Conservation (phyloP, 2,329 filamentous ascomycete genomes). For the Colletotrichum tropicicola region DNA sequence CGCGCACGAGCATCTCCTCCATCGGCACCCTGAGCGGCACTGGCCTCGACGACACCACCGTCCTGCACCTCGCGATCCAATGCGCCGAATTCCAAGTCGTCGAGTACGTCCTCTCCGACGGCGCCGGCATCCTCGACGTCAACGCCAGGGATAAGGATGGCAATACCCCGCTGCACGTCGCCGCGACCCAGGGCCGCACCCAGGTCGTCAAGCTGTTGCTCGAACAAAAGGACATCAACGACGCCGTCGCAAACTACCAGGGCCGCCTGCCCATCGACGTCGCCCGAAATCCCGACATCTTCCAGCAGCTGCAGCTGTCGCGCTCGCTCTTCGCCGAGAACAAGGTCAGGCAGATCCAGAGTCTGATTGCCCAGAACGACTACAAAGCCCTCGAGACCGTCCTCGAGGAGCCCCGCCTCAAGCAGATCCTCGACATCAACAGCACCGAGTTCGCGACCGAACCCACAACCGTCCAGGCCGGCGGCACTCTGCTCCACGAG, state of each 20-base stretch:
- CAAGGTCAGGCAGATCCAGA: conserved; percentile 86
- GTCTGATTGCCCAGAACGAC: conserved; percentile 75
- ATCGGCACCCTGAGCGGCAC: conserved; percentile 51
- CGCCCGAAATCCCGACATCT: conserved; percentile 92
- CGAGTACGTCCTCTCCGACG: conserved; percentile 89
- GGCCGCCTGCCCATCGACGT: conserved; percentile 89
- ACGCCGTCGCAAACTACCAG: conserved; percentile 84
- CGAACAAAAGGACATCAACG: conserved; percentile 85
- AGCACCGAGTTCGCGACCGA: conserved; percentile 89
- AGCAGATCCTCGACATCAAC: conserved; percentile 91
- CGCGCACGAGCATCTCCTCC: conserved; percentile 67
- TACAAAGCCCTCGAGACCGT: conserved; percentile 83
- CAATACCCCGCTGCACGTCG: conserved; percentile 91
- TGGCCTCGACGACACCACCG: conserved; percentile 81
- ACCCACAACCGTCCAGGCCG: conserved; percentile 76
- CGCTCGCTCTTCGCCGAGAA: conserved; percentile 89
- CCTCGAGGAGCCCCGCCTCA: conserved; percentile 84
- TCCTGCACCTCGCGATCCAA: conserved; percentile 93
- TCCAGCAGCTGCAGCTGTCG: conserved; percentile 91
- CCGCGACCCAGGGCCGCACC: conserved; percentile 81
- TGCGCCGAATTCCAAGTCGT: conserved; percentile 93
- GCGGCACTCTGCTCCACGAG: conserved; percentile 94
- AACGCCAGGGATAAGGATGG: conserved; percentile 93
- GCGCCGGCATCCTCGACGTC: conserved; percentile 75
- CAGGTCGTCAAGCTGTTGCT: conserved; percentile 85